Percentiles rank a stretch among this genome's conserved stretches.
phyloP scores from a whole-genome alignment of 257 asterid genomes.

The Penstemon newberryi region DNA sequence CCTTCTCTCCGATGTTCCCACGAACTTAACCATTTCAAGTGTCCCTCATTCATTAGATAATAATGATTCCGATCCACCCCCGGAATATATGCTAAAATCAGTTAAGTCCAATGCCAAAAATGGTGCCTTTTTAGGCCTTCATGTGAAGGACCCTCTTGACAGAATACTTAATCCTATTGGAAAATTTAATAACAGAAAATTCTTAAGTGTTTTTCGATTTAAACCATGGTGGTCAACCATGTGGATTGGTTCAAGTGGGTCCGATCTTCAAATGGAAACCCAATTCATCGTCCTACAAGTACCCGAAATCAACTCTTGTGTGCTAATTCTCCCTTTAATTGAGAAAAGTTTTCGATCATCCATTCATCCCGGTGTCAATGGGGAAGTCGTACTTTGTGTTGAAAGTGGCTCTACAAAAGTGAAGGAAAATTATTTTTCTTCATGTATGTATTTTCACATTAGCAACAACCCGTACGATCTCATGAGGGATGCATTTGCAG shows the following conservation, averaged over 20 bases:
- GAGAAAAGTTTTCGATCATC: slow-evolving; percentile 43
- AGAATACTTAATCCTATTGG: slow-evolving; percentile 43
- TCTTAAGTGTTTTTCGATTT: slow-evolving; percentile 46
- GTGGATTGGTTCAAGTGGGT: slow-evolving; percentile 45
- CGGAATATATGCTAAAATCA: slow-evolving; percentile 8
- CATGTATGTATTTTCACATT: slow-evolving; percentile 33
- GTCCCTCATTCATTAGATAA: slow-evolving; percentile 22
- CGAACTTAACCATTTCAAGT: slow-evolving; percentile 32
- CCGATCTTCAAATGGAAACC: slow-evolving; percentile 47
- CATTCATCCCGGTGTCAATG: slow-evolving; percentile 37
- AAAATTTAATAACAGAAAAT: slow-evolving; percentile 32
- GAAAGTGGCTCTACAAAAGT: slow-evolving; percentile 52
- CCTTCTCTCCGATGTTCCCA: slow-evolving; percentile 35
- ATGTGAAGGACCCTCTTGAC: slow-evolving; percentile 31
- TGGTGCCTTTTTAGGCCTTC: slow-evolving; percentile 41
- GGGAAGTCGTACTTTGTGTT: slow-evolving; percentile 28
- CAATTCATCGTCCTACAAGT: slow-evolving; percentile 37
- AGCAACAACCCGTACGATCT: slow-evolving; percentile 41
- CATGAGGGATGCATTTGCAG: slow-evolving; percentile 35
- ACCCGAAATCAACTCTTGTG: slow-evolving; percentile 37
- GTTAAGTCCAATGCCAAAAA: slow-evolving; percentile 35
- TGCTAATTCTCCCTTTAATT: slow-evolving; percentile 37
- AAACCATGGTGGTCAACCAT: slow-evolving; percentile 56
- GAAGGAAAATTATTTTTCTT: slow-evolving; percentile 29
- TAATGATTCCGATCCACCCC: slow-evolving; percentile 25